Evolutionary conservation across 139 green algal species (phyloP).

Genomic region (Medakamo hakoo): DNA sequence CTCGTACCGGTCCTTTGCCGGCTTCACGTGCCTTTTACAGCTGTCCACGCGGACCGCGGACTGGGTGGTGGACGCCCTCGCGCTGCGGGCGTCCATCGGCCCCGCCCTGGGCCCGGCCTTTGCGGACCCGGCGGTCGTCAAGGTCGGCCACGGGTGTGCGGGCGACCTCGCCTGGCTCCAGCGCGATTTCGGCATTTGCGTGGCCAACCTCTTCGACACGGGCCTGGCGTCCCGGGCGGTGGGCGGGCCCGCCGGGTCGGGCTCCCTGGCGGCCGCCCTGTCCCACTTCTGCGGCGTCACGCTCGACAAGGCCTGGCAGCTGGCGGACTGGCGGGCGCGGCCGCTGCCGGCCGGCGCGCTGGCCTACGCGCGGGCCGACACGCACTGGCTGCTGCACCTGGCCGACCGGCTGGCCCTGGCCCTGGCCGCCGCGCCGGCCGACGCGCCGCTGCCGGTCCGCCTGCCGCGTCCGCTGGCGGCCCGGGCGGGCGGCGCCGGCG

Average conservation of each 20-base stretch:
- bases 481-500: not conserved
- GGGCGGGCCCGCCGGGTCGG: no score
- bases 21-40: slow-evolving; percentile 89
- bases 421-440: slow-evolving; percentile 2
- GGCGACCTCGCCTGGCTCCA: slow-evolving; percentile 75
- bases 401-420: slow-evolving; percentile 52
- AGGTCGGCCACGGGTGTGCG: slow-evolving; percentile 85
- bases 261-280: not conserved
- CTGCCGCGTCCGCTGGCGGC: slow-evolving; percentile 1
- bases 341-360: slow-evolving; percentile 64
- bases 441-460: slow-evolving; percentile 3
- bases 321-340: slow-evolving; percentile 85
- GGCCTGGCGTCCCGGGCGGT: slow-evolving; percentile 38
- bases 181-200: slow-evolving; percentile 82
- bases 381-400: slow-evolving; percentile 84
- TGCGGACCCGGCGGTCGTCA: slow-evolving; percentile 44
- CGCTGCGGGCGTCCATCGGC: slow-evolving; percentile 36
- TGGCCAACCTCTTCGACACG: slow-evolving; percentile 93
- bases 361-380: slow-evolving; percentile 76
- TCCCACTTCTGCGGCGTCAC: not conserved
- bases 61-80: slow-evolving; percentile 70
- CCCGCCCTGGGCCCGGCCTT: slow-evolving; percentile 41
- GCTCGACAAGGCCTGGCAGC: slow-evolving; percentile 63
- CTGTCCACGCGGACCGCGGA: slow-evolving; percentile 64
- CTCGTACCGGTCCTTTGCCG: slow-evolving; percentile 55